Evolutionary conservation across 192 early-diverging fungal species (phyloP), one percentile per base, ranked within the genome.

Genomic region (Coemansia javaensis): DNA sequence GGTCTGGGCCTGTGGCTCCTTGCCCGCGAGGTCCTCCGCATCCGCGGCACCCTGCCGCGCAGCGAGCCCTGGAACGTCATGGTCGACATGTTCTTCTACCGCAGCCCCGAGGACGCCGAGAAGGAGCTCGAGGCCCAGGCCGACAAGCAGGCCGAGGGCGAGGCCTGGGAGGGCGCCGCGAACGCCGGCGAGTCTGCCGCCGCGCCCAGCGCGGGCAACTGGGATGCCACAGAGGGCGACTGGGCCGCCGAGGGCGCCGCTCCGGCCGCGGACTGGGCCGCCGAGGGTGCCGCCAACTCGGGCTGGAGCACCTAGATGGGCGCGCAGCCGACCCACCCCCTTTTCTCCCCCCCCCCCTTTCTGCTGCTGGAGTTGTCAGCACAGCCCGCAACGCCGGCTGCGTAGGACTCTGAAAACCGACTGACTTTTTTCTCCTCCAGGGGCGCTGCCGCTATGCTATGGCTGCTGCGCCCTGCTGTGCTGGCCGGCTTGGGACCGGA

Each of bases 41-140:
- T 99, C 66, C 87, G 94, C 71, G 95, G 93, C 63, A 81, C 85
- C 68, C 81, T 99, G 65, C 56, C 87, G 60, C 87, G 93, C 73
- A 67, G 80, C 60, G 68, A 80, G 54, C 77, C 82, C 51, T 99
- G 97, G 97, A 80, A 90, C 50, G 79, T 99, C 64, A 98, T 99
- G 95, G 90, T 91, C 58, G 97, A 99, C 79, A 94, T 99, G 97
- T 99, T 97, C 97, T 98, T 99, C 89, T 98, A 86, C 88, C 90
- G 97, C 67, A 95, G 97, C 72, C 86, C 95, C 58, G 90, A 89
- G 64, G 97, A 99, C 72, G 85, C 85, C 46, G 88, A 89, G 74
- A 93, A 96, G 87, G 94, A 99, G 64, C 87, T 82, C 45, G 82
- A 84, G 47, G 79, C 79, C 40, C 72, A 34, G 44, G 21, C 17